Evolutionary conservation across 192 early-diverging fungal genomes (phyloP), one percentile per base, ranked within the genome.

Genomic region (Coemansia sp.): DNA sequence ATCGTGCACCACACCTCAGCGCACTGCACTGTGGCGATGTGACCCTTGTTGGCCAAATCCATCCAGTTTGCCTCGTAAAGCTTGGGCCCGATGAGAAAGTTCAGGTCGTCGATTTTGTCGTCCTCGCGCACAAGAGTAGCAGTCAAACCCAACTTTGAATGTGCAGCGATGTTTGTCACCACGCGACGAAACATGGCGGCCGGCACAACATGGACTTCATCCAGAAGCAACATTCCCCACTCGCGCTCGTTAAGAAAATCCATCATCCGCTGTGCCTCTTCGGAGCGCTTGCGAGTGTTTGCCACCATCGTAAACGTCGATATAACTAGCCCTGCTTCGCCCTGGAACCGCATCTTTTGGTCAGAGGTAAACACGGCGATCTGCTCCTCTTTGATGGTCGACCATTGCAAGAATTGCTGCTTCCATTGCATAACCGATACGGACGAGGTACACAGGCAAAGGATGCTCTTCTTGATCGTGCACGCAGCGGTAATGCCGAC

Each of bases 41-140:
- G 94, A 33, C 98, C 98, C 74, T 92, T 88, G 34, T 87, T 90
- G n/a, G 96, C 94, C 62, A 99, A 74, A 72, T 99, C 98, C 94
- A 98, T 93, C 98, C 98, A 99, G 74, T 99, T 99, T 16, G 98
- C 98, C 76, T 99, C 98, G 82, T 95, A 99, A 51, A 99, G 84
- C 81, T 99, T 99, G 17, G 98, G 98, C 17, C 97, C 98, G 69
- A 99, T 98, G 68, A 99, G 85, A 71, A 95, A 99, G 79, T 98
- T 98, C 53, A 99, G 80, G 70, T 95, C 94, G 66, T 90, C 89
- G 77, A 99, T 99, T 79, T 98, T 97, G 68, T 98, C 93, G 78
- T 99, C 98, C 77, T 98, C 98, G 68, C 97, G 87, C 33, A 99
- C 98, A 31, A 99, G 85, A 6, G 98, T 99, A 5, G 98, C 98